Evolutionary conservation across 768 basidiomycete genomes (phyloP).

Genomic region (Lactarius trivialis): DNA sequence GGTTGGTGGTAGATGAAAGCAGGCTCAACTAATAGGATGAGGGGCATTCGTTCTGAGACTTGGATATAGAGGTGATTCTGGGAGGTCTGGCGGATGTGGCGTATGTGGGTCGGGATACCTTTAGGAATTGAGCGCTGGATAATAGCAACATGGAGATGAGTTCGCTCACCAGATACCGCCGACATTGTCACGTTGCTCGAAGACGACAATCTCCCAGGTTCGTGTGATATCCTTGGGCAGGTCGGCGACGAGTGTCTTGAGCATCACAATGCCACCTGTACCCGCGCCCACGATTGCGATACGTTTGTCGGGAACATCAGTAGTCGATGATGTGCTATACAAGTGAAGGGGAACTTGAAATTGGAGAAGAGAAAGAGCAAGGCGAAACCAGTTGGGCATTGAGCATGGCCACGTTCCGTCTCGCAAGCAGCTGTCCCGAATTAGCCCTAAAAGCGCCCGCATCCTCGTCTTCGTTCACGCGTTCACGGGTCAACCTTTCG

Average conservation of each 20-base stretch:
- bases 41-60: slow-evolving; percentile 50
- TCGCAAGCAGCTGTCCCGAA: not conserved
- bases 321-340: not conserved
- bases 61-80: slow-evolving; percentile 46
- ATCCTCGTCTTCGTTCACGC: too few relatives aligned
- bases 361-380: slow-evolving; percentile 18
- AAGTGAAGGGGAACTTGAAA: not conserved
- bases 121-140: not conserved
- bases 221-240: slow-evolving; percentile 36
- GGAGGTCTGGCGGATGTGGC: slow-evolving; percentile 32
- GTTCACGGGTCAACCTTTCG: too few relatives aligned
- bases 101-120: slow-evolving; percentile 46
- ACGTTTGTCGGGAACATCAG: slow-evolving; percentile 32
- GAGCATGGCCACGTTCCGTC: not conserved
- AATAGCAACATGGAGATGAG: not conserved
- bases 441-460: too few relatives aligned
- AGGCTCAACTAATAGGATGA: slow-evolving; percentile 36
- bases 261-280: slow-evolving; percentile 47
- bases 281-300: slow-evolving; percentile 53
- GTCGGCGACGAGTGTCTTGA: slow-evolving; percentile 43
- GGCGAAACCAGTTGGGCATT: slow-evolving; percentile 13
- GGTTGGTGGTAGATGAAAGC: not conserved
- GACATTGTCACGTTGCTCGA: slow-evolving; percentile 45
- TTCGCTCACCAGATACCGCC: slow-evolving; percentile 49
- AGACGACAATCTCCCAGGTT: slow-evolving; percentile 44